phyloP scores from a whole-genome alignment of 495 filamentous ascomycete species.

The Podospora tetraspora region DNA sequence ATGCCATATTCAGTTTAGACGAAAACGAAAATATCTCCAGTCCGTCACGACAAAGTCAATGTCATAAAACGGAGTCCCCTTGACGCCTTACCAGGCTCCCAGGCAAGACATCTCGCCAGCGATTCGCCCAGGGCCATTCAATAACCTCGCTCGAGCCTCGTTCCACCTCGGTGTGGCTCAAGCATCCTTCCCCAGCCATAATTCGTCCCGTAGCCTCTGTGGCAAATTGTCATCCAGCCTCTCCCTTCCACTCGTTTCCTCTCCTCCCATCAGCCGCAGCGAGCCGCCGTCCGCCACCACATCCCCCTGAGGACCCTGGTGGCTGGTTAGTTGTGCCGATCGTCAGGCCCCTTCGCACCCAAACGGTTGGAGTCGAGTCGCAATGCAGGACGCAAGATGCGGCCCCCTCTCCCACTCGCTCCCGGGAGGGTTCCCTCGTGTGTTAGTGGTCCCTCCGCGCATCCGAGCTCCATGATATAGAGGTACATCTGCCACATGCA shows the following conservation, averaged over 20 bases:
- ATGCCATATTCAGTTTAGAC: not conserved
- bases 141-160: not conserved
- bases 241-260: not conserved
- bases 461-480: not conserved
- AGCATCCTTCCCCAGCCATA: not conserved
- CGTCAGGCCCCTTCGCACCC: not conserved
- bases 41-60: not conserved
- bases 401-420: not conserved
- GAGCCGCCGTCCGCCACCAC: not conserved
- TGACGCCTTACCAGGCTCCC: not conserved
- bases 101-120: not conserved
- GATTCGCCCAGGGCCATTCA: no score
- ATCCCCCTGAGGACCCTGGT: not conserved
- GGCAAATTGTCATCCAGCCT: not conserved
- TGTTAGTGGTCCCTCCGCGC: not conserved
- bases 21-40: not conserved
- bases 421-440: not conserved
- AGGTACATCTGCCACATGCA: conserved; percentile 3
- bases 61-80: not conserved
- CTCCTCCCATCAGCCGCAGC: not conserved
- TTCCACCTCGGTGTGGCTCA: not conserved
- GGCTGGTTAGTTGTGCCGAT: not conserved
- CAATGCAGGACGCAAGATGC: not conserved
- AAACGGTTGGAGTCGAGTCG: not conserved
- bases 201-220: conserved; percentile 1